phyloP scores from a whole-genome alignment of 257 asterid species.

The Ajuga chamaepitys region DNA sequence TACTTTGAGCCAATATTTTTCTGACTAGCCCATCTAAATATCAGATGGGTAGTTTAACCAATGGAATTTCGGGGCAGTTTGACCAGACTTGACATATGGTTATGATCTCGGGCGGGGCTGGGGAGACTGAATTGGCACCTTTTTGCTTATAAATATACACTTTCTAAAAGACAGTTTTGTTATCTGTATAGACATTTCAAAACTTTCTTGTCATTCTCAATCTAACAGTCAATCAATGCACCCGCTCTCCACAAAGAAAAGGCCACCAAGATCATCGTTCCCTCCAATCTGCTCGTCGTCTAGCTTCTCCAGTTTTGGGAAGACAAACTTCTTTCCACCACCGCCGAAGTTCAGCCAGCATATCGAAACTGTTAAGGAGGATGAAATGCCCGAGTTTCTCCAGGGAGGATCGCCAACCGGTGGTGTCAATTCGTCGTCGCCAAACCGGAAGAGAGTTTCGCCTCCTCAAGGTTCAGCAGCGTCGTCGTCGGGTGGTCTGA shows the following conservation, averaged over 20 bases:
- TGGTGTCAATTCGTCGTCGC: conserved; percentile 59
- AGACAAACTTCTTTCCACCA: conserved; percentile 32
- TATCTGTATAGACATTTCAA: no score
- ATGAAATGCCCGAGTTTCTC: conserved; percentile 63
- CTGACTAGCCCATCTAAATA: no score
- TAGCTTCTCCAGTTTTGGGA: conserved; percentile 22
- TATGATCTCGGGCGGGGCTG: no score
- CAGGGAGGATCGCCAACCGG: conserved; percentile 42
- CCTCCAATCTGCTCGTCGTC: conserved; percentile 39
- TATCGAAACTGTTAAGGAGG: conserved; percentile 41
- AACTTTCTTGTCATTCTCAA: neutral
- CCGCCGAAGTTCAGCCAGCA: conserved; percentile 42
- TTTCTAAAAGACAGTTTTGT: no score
- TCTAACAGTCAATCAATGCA: conserved; percentile 24
- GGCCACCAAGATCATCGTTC: conserved; percentile 49
- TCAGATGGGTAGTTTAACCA: no score
- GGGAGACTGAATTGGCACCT: no score
- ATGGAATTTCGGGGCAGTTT: no score
- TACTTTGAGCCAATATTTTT: no score
- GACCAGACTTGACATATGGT: no score
- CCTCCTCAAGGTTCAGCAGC: conserved; percentile 45
- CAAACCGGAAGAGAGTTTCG: conserved; percentile 79
- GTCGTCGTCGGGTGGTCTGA: conserved; percentile 39
- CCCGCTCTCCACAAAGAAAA: conserved; percentile 27
- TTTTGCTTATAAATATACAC: no score